phyloP scores from a whole-genome alignment of 495 filamentous ascomycete genomes.

The Penicillium mononematosum region DNA sequence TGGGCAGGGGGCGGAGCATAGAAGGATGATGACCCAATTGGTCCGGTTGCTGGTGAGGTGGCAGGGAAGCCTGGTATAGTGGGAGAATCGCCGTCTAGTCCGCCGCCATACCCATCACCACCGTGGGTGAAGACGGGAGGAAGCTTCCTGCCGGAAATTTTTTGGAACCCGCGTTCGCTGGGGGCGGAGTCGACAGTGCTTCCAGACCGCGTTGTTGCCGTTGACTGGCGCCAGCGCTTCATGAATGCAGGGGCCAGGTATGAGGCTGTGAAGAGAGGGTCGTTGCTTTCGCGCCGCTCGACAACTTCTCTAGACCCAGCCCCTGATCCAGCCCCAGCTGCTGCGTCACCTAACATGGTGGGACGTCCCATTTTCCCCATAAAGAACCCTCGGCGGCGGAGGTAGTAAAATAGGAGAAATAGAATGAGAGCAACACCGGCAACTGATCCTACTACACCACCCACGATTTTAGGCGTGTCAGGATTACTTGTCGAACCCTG shows the following conservation, averaged over 20 bases:
- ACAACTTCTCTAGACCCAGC: conserved; percentile 42
- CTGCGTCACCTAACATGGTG: conserved; percentile 30
- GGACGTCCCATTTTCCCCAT: conserved; percentile 24
- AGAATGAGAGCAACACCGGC: conserved; percentile 61
- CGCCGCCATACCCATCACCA: conserved; percentile 67
- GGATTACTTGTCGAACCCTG: conserved; percentile 21
- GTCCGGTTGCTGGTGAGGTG: conserved; percentile 18
- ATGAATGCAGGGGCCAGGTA: conserved; percentile 48
- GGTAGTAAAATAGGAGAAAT: conserved; percentile 51
- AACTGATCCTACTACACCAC: conserved; percentile 64
- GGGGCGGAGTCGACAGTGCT: conserved; percentile 35
- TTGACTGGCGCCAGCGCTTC: conserved; percentile 42
- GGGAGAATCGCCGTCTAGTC: conserved; percentile 27
- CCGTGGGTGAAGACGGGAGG: conserved; percentile 66
- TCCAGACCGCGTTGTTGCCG: conserved; percentile 44
- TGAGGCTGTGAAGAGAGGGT: conserved; percentile 56
- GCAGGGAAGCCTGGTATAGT: conserved; percentile 22
- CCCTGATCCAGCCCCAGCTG: conserved; percentile 4
- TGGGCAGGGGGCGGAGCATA: conserved; percentile 36
- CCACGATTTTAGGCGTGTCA: conserved; percentile 49
- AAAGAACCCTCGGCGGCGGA: conserved; percentile 50
- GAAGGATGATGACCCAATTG: conserved; percentile 21
- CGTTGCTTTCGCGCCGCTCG: conserved; percentile 51
- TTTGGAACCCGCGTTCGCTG: conserved; percentile 57
- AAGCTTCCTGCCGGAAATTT: conserved; percentile 71